These are phyloP conservation scores for Cutaneotrichosporon cavernicola DNA, from an alignment of 1,284 basidiomycete genomes.

Conservation along the genomic window DNA sequence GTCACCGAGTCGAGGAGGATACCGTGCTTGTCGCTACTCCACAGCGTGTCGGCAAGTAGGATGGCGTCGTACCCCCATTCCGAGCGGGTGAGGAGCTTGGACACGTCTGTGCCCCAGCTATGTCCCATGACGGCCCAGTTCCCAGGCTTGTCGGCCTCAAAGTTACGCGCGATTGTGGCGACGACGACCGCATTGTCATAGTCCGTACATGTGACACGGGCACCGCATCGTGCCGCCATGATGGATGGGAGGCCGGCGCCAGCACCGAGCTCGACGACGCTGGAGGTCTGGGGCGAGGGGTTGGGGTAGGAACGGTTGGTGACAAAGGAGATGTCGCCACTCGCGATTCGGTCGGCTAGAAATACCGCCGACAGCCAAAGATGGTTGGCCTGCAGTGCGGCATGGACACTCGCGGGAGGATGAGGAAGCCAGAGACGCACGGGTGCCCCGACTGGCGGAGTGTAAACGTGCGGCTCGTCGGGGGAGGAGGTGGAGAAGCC, in stretches of 20 bases:
- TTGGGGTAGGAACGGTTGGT: too few species aligned
- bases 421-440: conserved; percentile 39
- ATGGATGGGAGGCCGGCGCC: conserved; percentile 46
- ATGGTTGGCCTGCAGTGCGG: conserved; percentile 48
- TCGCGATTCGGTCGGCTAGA: conserved; percentile 43
- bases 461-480: conserved; percentile 25
- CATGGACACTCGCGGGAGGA: conserved; percentile 41
- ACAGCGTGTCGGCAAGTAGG: conserved; percentile 49
- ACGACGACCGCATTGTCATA: conserved; percentile 44
- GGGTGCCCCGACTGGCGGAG: conserved; percentile 26
- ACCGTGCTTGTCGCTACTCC: conserved; percentile 40
- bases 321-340: neutral
- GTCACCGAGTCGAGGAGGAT: conserved; percentile 42
- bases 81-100: conserved; percentile 23
- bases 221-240: conserved; percentile 26
- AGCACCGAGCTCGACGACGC: conserved; percentile 47
- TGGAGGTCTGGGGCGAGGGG: too few species aligned
- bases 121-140: conserved; percentile 38
- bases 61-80: conserved; percentile 37
- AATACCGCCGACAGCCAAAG: conserved; percentile 49
- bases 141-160: conserved; percentile 9
- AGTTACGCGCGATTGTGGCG: conserved; percentile 35
- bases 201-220: conserved; percentile 44
- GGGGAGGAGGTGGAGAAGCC: conserved; percentile 33
- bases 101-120: conserved; percentile 41